Conservation (phyloP, 768 basidiomycete species). For the Suillus americanus region DNA sequence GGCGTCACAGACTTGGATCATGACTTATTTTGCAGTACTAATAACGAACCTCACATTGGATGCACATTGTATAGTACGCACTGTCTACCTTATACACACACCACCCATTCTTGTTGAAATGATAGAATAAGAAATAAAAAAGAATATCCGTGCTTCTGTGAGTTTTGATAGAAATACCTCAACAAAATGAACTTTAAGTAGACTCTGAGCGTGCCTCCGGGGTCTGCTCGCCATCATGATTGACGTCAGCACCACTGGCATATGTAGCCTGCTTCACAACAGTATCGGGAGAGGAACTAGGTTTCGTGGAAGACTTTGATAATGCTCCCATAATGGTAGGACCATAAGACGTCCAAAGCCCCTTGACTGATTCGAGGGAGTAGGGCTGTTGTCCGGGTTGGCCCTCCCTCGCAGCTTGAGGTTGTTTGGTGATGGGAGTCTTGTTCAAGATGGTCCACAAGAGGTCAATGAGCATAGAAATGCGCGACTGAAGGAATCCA, state of each 20-base stretch:
- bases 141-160: neutral
- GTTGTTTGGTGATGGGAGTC: slow-evolving; percentile 27
- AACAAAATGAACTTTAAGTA: neutral
- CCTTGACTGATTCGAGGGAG: slow-evolving; percentile 33
- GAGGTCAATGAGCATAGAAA: slow-evolving; percentile 48
- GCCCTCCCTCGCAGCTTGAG: slow-evolving; percentile 23
- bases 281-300: slow-evolving; percentile 5
- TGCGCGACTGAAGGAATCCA: slow-evolving; percentile 53
- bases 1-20: slow-evolving; percentile 49
- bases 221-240: neutral
- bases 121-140: neutral
- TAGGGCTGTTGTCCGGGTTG: slow-evolving; percentile 17
- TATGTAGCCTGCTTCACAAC: slow-evolving; percentile 12
- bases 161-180: neutral
- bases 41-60: slow-evolving; percentile 1
- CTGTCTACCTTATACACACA: neutral
- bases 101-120: neutral
- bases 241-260: slow-evolving; percentile 12
- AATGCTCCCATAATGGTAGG: slow-evolving; percentile 37
- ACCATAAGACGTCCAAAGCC: slow-evolving; percentile 42
- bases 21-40: slow-evolving; percentile 10
- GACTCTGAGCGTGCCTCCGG: neutral
- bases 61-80: slow-evolving; percentile 7
- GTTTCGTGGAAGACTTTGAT: slow-evolving; percentile 14
- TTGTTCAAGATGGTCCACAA: slow-evolving; percentile 46